phyloP scores from a whole-genome alignment of 441 rosid species.

The Croton setiger region DNA sequence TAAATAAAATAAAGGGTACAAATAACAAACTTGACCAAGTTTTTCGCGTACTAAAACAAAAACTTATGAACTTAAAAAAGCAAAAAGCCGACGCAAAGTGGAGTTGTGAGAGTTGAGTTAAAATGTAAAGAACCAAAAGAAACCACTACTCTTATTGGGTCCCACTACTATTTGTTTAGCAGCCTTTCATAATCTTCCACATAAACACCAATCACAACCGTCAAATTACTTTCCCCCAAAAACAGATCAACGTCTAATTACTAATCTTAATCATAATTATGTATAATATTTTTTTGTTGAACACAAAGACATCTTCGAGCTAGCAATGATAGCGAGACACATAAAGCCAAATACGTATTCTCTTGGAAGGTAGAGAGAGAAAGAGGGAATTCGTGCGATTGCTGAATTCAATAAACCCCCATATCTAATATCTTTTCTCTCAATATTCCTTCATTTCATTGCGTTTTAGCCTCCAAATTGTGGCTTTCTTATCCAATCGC shows the following conservation, averaged over 20 bases:
- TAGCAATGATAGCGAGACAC: neutral
- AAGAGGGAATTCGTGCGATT: neutral
- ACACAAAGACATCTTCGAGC: neutral
- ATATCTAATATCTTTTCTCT: neutral
- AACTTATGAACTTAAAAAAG: too few relatives aligned
- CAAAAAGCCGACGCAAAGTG: too few relatives aligned
- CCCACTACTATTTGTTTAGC: slow-evolving; percentile 5
- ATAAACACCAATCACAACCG: slow-evolving; percentile 12
- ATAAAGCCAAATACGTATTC: slow-evolving; percentile 20
- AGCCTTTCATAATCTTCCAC: slow-evolving; percentile 2
- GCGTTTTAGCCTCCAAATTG: slow-evolving; percentile 5
- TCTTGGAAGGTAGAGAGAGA: neutral
- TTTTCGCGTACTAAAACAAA: too few relatives aligned
- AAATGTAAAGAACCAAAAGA: neutral
- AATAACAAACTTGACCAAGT: too few relatives aligned
- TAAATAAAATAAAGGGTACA: too few relatives aligned
- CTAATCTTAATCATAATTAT: neutral
- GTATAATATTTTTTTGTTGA: neutral
- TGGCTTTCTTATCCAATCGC: slow-evolving; percentile 21
- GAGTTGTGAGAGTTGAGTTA: too few relatives aligned
- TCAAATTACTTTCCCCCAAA: neutral
- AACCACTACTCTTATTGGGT: slow-evolving; percentile 3
- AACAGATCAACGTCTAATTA: slow-evolving; percentile 7
- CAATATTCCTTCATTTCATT: slow-evolving; percentile 2
- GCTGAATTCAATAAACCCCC: slow-evolving; percentile 16